A percentile compares a stretch with the other conserved stretches of the same genome.
phyloP scores from a whole-genome alignment of 2,329 filamentous ascomycete species.

The Arthrobotrys pseudoclavata region DNA sequence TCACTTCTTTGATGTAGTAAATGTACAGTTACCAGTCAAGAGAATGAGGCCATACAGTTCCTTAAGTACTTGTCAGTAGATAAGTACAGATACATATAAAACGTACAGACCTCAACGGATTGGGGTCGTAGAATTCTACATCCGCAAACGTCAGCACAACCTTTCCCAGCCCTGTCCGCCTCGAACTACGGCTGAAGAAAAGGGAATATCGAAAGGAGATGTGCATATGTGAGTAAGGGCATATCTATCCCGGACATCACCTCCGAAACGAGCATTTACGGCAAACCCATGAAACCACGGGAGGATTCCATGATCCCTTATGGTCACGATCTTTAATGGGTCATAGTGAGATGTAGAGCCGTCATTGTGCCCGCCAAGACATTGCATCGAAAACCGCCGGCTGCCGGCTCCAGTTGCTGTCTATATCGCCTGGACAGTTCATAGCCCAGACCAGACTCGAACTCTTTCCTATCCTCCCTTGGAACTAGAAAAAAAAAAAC shows the following conservation, averaged over 20 bases:
- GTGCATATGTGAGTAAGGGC: background rate
- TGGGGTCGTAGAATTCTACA: slow-evolving; percentile 9
- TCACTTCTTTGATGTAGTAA: background rate
- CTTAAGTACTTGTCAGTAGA: too few species aligned
- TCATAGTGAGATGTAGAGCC: background rate
- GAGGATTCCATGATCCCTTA: background rate
- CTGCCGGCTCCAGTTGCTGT: slow-evolving; percentile 3
- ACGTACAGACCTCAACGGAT: background rate
- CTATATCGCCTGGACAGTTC: slow-evolving; percentile 10
- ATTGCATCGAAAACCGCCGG: slow-evolving; percentile 34
- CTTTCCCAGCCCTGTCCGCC: background rate
- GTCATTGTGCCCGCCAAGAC: slow-evolving; percentile 31
- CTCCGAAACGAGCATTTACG: slow-evolving; percentile 55
- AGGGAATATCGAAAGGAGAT: background rate
- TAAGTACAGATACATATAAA: background rate
- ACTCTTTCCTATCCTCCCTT: background rate
- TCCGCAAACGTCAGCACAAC: slow-evolving; percentile 53
- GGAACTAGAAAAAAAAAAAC: background rate
- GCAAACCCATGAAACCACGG: slow-evolving; percentile 7
- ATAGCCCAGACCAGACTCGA: background rate
- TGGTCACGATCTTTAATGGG: background rate
- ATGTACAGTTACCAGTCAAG: background rate
- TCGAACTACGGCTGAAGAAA: background rate
- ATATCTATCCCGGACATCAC: slow-evolving; percentile 37
- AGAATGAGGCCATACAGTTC: too few species aligned